Base-by-base conservation (phyloP, 371 early-diverging fungal genomes). In the Mortierella sp. region DNA sequence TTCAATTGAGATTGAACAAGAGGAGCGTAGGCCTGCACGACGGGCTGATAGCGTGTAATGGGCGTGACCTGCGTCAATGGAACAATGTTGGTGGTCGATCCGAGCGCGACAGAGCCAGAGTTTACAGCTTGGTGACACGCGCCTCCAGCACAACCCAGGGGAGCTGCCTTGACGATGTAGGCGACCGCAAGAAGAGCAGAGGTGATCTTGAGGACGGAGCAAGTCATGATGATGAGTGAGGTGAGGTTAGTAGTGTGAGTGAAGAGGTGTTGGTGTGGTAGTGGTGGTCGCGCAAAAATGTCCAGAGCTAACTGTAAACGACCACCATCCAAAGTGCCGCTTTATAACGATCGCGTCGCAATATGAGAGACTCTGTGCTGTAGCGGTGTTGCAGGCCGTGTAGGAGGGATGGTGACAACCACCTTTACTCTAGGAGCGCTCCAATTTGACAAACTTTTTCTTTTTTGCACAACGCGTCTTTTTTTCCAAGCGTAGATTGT, bases 21-120 rank as follows among this genome's bases (percentile, higher is more conserved):
- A 0, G 76, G 69, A 1, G 69, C 46, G 18, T 60, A 57, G 19
- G 54, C n/a, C 46, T 74, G 58, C 46, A 74, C 61, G n/a, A 61
- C 28, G 46, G 76, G 76, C 16, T 74, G 70, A 47, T 65, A 64
- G n/a, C 70, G 76, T n/a, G 70, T 68, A 54, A 74, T 61, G 24
- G 74, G 69, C 4, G 30, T 63, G 45, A 74, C 54, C 14, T 74
- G 49, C 0, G 70, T 69, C 42, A 61, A 58, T 10, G 76, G 76
- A 26, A 38, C 21, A 21, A 74, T 30, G 48, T 58, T 55, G 43
- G 76, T 69, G 41, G 54, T 41, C 21, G 70, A 68, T 3, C 70
- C 70, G 18, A 58, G 27, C 2, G 26, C 23, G 41, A 69, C 65
- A 12, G 47, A 53, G n/a, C 69, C 69, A 9, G 69, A 52, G 28